These are phyloP conservation scores for Tuber microsphaerosporum DNA, from an alignment of 495 filamentous ascomycete genomes.

Conservation along the genomic window DNA sequence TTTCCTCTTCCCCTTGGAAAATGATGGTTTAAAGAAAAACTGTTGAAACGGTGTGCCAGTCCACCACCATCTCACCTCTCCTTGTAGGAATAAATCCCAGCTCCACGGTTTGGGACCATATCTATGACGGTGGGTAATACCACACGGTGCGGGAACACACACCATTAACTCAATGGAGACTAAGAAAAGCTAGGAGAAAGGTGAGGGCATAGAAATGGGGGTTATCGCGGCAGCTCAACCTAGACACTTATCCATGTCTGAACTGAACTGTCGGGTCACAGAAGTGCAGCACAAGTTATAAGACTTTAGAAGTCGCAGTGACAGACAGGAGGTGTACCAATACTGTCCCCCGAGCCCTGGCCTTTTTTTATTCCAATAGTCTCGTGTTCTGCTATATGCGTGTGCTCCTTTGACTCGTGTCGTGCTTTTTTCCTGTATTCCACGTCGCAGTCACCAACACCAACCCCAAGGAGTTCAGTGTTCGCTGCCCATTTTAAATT, in stretches of 20 bases:
- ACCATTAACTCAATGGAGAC: slow-evolving; percentile 17
- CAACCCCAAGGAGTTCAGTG: slow-evolving; percentile 24
- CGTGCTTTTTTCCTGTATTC: slow-evolving; percentile 29
- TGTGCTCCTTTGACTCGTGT: slow-evolving; percentile 38
- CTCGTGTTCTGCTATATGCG: slow-evolving; percentile 35
- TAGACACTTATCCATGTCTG: slow-evolving; percentile 33
- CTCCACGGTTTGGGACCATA: slow-evolving; percentile 33
- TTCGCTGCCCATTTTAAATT: slow-evolving; percentile 34
- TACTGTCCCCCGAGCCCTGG: slow-evolving; percentile 24
- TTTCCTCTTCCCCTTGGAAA: slow-evolving; percentile 18
- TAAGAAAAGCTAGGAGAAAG: too few relatives aligned
- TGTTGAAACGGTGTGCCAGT: slow-evolving; percentile 33
- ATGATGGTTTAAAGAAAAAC: slow-evolving; percentile 13
- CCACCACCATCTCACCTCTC: slow-evolving; percentile 16
- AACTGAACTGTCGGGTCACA: slow-evolving; percentile 40
- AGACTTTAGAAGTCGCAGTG: slow-evolving; percentile 36
- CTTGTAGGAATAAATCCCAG: slow-evolving; percentile 34
- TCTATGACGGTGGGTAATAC: slow-evolving; percentile 33
- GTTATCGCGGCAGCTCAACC: slow-evolving; percentile 41
- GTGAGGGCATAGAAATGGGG: slow-evolving; percentile 18
- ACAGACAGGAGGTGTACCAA: slow-evolving; percentile 21
- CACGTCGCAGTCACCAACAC: slow-evolving; percentile 13
- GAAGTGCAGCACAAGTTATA: slow-evolving; percentile 29
- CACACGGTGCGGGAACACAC: slow-evolving; percentile 17
- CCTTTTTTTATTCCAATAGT: slow-evolving; percentile 23